Evolutionary conservation across 345 rosid species (phyloP).

Genomic region (Salix brachista): DNA sequence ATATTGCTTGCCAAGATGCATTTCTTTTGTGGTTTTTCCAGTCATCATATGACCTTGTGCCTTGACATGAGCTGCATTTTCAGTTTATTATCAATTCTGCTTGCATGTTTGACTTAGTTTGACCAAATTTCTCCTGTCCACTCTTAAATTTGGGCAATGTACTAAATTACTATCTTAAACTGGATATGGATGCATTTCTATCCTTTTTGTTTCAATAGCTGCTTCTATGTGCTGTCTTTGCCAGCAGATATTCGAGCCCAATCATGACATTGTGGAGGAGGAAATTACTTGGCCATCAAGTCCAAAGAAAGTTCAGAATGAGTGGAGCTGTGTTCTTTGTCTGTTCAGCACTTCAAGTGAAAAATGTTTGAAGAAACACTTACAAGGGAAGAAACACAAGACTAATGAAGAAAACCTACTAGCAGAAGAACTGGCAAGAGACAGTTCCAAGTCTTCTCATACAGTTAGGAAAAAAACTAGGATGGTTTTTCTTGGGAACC

Average conservation of each 20-base stretch:
- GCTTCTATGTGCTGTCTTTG: background rate
- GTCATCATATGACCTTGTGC: background rate
- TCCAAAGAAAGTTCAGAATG: constrained; percentile 17
- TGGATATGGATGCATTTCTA: background rate
- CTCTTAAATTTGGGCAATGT: background rate
- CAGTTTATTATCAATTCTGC: background rate
- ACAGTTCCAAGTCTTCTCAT: background rate
- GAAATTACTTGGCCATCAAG: background rate
- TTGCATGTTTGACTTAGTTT: background rate
- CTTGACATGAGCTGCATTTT: background rate
- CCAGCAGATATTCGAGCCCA: background rate
- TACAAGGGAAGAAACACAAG: constrained; percentile 32
- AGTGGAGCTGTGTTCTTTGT: constrained; percentile 37
- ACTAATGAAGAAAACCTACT: constrained; percentile 11
- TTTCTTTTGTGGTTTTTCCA: background rate
- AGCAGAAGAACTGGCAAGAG: constrained; percentile 5
- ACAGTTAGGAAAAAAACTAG: background rate
- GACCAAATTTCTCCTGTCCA: background rate
- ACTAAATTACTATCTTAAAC: background rate
- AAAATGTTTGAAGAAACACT: constrained; percentile 25
- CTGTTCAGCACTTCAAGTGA: constrained; percentile 22
- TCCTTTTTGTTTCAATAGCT: background rate
- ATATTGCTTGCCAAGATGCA: background rate
- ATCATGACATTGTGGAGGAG: background rate
- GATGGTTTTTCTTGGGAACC: constrained; percentile 4